Evolutionary conservation across 2,329 filamentous ascomycete genomes (phyloP).

Genomic region (Ophiostoma montium): DNA sequence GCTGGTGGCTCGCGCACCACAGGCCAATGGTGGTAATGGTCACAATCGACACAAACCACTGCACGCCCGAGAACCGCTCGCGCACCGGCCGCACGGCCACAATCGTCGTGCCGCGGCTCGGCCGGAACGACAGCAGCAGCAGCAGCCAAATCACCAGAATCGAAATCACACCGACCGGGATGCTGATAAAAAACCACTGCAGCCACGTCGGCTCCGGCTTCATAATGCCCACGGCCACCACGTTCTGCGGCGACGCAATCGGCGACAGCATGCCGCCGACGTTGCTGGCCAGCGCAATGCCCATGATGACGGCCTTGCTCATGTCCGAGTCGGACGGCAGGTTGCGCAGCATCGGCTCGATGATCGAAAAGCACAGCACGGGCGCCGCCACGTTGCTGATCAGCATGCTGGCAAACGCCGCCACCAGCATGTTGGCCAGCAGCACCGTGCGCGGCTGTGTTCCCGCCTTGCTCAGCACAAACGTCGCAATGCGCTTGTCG

Average conservation of each 20-base stretch:
- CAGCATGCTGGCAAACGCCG: conserved; percentile 96
- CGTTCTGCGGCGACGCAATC: conserved; percentile 94
- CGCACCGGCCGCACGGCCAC: conserved; percentile 82
- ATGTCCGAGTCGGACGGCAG: conserved; percentile 80
- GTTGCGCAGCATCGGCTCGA: conserved; percentile 93
- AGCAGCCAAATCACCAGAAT: conserved; percentile 82
- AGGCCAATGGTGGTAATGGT: conserved; percentile 74
- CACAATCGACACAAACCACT: conserved; percentile 82
- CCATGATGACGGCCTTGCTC: conserved; percentile 88
- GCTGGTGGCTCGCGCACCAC: conserved; percentile 85
- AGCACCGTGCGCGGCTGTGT: conserved; percentile 80
- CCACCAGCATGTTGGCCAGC: conserved; percentile 97
- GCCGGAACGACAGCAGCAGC: conserved; percentile 72
- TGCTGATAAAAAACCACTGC: conserved; percentile 90
- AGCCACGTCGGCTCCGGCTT: conserved; percentile 81
- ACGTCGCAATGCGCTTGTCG: conserved; percentile 91
- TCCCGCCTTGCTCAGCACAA: conserved; percentile 90
- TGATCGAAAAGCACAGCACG: conserved; percentile 93
- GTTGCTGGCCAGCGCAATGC: conserved; percentile 88
- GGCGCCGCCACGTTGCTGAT: conserved; percentile 97
- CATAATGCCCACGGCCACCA: conserved; percentile 96
- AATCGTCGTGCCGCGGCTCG: conserved; percentile 73
- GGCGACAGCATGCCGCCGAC: conserved; percentile 93
- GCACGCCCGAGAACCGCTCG: conserved; percentile 73
- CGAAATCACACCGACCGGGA: conserved; percentile 83